Evolutionary conservation across 2,329 filamentous ascomycete species (phyloP).

Genomic region (Talaromyces sp.): DNA sequence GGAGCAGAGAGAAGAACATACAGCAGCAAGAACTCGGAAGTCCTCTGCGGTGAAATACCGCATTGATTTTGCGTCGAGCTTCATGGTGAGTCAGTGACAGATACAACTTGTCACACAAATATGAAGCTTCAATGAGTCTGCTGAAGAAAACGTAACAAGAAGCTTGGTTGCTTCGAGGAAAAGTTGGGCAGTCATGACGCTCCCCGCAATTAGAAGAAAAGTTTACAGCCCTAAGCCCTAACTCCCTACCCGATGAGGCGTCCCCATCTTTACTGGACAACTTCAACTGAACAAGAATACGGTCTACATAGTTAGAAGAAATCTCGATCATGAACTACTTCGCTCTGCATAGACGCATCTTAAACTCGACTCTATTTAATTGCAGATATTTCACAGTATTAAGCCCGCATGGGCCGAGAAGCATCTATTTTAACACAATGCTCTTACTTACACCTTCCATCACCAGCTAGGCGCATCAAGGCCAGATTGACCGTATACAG

Average conservation of each 20-base stretch:
- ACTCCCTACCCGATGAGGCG: slow-evolving; percentile 20
- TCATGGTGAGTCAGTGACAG: slow-evolving; percentile 57
- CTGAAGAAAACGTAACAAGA: neutral
- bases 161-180: slow-evolving; percentile 1
- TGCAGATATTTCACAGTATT: slow-evolving; percentile 10
- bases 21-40: slow-evolving; percentile 89
- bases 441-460: neutral
- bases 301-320: too few relatives aligned
- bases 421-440: neutral
- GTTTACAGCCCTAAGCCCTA: slow-evolving; percentile 38
- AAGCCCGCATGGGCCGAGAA: neutral
- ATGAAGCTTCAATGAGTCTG: neutral
- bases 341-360: neutral
- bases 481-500: neutral
- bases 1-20: slow-evolving; percentile 45
- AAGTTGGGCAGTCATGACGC: slow-evolving; percentile 12
- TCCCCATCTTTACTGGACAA: neutral
- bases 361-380: slow-evolving; percentile 6
- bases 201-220: slow-evolving; percentile 26
- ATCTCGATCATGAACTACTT: neutral
- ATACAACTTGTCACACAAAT: neutral
- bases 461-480: neutral
- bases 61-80: slow-evolving; percentile 88
- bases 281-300: too few relatives aligned
- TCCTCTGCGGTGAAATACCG: slow-evolving; percentile 89